Conservation (phyloP, 768 basidiomycete species). For the Leccinum disarticulatum region DNA sequence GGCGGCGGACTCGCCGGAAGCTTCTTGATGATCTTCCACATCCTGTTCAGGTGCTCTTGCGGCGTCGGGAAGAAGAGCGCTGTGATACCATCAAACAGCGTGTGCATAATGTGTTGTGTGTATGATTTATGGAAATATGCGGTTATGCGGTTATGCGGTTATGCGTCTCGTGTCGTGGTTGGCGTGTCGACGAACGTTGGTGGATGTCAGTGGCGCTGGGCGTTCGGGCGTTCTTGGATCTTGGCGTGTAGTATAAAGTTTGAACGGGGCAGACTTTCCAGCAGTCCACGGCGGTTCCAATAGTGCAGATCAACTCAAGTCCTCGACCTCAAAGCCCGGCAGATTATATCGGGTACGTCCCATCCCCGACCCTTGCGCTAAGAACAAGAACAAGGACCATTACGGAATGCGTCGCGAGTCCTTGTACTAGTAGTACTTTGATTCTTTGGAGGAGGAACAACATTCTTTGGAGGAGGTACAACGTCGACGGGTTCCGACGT, state of each 20-base stretch:
- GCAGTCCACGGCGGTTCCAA: background rate
- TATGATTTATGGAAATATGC: background rate
- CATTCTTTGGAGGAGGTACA: background rate
- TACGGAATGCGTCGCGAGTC: background rate
- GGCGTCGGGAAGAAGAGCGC: constrained; percentile 16
- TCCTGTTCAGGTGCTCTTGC: constrained; percentile 23
- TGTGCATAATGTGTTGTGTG: background rate
- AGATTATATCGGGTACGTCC: background rate
- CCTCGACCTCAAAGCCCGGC: background rate
- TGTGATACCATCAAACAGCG: constrained; percentile 14
- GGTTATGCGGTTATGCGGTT: background rate
- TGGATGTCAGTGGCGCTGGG: background rate
- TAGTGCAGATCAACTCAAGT: background rate
- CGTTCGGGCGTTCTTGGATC: background rate
- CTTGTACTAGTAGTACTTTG: background rate
- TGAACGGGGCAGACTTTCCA: background rate
- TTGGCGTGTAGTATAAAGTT: background rate
- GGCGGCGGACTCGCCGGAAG: constrained; percentile 20
- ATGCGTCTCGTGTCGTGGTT: background rate
- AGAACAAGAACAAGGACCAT: background rate
- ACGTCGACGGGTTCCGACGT: background rate
- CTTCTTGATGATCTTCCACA: constrained; percentile 23
- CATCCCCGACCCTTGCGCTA: background rate
- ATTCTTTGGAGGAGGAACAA: background rate
- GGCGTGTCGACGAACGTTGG: background rate